Evolutionary conservation across 768 basidiomycete species (phyloP).

Genomic region (Hericium coralloides): DNA sequence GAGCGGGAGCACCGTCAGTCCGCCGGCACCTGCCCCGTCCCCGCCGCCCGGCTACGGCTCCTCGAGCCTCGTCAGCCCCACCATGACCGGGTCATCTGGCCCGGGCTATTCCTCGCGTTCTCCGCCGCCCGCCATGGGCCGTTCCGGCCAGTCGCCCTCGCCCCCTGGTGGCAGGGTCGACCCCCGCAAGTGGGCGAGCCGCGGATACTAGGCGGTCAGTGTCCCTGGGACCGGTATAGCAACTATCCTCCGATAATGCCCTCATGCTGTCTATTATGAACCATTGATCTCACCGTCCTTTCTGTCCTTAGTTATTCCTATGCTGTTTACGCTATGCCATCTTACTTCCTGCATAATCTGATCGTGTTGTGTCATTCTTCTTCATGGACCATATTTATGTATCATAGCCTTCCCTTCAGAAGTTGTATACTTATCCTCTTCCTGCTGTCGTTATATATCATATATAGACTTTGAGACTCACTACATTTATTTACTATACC

Average conservation of each 20-base stretch:
- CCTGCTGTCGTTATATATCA: background rate
- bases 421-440: background rate
- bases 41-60: background rate
- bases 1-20: background rate
- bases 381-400: background rate
- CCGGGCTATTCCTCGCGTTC: conserved; percentile 9
- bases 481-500: background rate
- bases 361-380: background rate
- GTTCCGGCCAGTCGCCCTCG: conserved; percentile 7
- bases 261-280: background rate
- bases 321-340: background rate
- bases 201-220: conserved; percentile 11
- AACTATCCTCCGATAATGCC: conserved; percentile 8
- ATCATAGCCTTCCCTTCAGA: background rate
- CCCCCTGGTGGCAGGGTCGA: conserved; percentile 10
- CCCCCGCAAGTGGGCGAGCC: conserved; percentile 5
- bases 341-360: background rate
- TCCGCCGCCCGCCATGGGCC: background rate
- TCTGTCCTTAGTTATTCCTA: background rate
- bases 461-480: too few relatives aligned
- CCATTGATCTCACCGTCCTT: background rate
- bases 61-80: conserved; percentile 5
- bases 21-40: background rate
- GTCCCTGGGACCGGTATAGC: conserved; percentile 4
- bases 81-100: conserved; percentile 1